Evolutionary conservation across 345 rosid genomes (phyloP), one percentile per base, ranked within the genome.

Genomic region (Xanthoceras sorbifolium): DNA sequence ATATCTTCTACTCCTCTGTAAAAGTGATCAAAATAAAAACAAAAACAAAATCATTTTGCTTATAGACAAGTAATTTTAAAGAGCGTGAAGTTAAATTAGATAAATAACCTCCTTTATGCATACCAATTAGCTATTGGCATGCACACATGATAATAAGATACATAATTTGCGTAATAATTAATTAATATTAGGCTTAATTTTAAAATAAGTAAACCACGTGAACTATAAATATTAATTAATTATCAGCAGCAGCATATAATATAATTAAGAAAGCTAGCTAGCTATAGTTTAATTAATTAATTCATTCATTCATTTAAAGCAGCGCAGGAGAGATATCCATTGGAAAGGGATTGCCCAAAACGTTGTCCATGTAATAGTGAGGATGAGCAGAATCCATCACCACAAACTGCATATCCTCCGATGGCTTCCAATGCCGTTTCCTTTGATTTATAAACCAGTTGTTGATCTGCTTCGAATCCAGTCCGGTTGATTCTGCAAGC

Each of bases 401-500:
- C 11, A 70, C 69, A 2, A 71, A 78, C 8, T 78, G 79, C 84
- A 82, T 78, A 42, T 75, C 79, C 42, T 82, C 84, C 0, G 82
- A 82, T 0, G 84, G 84, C 73, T 82, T 82, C 84, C 84, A 82
- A 63, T 82, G 84, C 20, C 82, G 82, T 75, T 82, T 78, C 76
- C 82, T 75, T 74, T 82, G 84, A 31, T 82, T 82, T 32, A 82
- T 82, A 71, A 82, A 82, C 84, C 84, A 82, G 23, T 82, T 82
- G 71, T 82, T 82, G 46, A 82, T 82, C 59, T 78, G 84, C 72
- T 82, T 82, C 50, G 76, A 75, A 69, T 82, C 84, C 23, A 82
- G 77, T 9, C 84, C 82, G 1, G 84, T 82, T 17, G 82, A 65
- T 54, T 78, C 76, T 26, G 84, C 82, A 25, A 82, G 76, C 0